A percentile compares a stretch with the other conserved stretches of the same genome.
phyloP scores from a whole-genome alignment of 192 early-diverging fungal species.

The Rhizophagus clarus region DNA sequence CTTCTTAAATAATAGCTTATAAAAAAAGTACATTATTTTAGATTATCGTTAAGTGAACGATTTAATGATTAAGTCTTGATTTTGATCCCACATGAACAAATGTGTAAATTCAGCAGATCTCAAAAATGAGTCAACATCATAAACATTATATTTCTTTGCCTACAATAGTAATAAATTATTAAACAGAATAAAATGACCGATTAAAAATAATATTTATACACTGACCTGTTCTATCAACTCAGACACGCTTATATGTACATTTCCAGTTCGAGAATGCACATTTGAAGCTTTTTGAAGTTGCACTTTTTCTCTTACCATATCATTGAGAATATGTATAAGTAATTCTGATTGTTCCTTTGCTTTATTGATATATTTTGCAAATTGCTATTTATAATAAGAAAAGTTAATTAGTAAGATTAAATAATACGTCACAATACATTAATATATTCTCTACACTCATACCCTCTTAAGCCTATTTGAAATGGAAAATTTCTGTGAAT shows the following conservation, averaged over 20 bases:
- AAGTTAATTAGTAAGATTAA: not conserved
- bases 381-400: not conserved
- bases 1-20: too few species aligned
- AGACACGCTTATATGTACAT: not conserved
- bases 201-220: too few species aligned
- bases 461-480: conserved; percentile 74
- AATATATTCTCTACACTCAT: not conserved
- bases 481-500: conserved; percentile 92
- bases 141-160: conserved; percentile 14
- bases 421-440: not conserved
- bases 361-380: conserved; percentile 30
- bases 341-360: conserved; percentile 12
- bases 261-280: not conserved
- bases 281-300: not conserved
- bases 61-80: not conserved
- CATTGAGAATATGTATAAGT: conserved; percentile 12
- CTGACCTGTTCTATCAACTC: conserved; percentile 15
- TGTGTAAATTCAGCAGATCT: conserved; percentile 1
- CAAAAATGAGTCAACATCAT: conserved; percentile 20
- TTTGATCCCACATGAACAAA: not conserved
- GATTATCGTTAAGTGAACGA: not conserved
- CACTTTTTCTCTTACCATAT: conserved; percentile 9
- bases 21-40: too few species aligned
- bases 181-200: not conserved
- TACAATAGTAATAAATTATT: not conserved